These are phyloP conservation scores for Trametes polyzona DNA, from an alignment of 1,284 basidiomycete genomes.

Conservation along the genomic window DNA sequence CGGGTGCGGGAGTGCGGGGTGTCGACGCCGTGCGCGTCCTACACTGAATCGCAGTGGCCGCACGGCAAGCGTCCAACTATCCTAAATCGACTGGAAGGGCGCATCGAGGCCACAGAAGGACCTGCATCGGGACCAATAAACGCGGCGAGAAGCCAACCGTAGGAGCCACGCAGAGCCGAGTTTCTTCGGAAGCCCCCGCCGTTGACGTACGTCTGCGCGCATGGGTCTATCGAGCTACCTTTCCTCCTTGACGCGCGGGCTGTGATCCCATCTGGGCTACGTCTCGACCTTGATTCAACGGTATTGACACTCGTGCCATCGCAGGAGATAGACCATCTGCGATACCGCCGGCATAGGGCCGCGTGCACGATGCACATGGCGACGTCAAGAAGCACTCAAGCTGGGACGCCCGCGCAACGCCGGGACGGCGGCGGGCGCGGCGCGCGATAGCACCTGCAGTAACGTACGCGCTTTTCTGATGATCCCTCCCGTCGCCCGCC, in stretches of 20 bases:
- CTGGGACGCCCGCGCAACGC: neutral
- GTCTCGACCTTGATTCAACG: neutral
- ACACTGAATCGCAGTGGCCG: neutral
- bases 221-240: neutral
- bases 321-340: constrained; percentile 1
- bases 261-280: neutral
- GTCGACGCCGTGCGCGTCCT: neutral
- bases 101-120: neutral
- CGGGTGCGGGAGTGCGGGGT: neutral
- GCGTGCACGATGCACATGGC: constrained; percentile 5
- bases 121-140: neutral
- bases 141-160: neutral
- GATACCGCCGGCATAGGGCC: neutral
- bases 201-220: neutral
- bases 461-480: constrained; percentile 10
- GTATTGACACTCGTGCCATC: neutral
- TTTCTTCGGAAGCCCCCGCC: neutral
- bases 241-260: neutral
- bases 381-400: constrained; percentile 5
- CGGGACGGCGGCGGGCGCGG: neutral
- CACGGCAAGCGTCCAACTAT: neutral
- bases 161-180: neutral
- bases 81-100: neutral
- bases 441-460: neutral
- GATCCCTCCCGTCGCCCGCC: neutral